Conservation (phyloP, 306 rosid genomes). For the Castanopsis chinensis region DNA sequence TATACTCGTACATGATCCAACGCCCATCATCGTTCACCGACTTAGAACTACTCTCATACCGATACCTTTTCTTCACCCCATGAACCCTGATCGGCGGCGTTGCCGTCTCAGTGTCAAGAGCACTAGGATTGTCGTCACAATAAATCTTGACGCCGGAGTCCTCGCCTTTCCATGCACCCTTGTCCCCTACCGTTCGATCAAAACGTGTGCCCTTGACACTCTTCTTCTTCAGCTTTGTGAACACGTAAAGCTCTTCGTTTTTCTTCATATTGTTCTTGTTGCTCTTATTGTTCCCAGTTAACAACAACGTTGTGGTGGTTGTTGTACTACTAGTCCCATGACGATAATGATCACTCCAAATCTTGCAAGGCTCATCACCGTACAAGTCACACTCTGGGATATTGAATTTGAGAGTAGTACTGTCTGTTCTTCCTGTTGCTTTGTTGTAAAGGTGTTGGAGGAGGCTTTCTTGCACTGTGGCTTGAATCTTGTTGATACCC, state of each 20-base stretch:
- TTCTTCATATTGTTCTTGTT: not conserved
- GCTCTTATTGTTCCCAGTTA: not conserved
- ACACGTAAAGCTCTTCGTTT: not conserved
- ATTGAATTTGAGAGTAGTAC: too few species aligned
- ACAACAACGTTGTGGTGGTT: too few species aligned
- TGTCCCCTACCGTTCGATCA: not conserved
- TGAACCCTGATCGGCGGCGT: not conserved
- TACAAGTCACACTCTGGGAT: not conserved
- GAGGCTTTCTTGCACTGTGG: not conserved
- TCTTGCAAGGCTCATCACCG: not conserved
- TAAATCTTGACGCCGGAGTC: not conserved
- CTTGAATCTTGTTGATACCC: not conserved
- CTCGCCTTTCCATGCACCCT: not conserved
- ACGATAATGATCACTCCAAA: not conserved
- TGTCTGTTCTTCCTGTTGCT: not conserved
- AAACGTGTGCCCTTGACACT: not conserved
- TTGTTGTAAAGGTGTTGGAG: not conserved
- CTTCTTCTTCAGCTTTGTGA: slow-evolving; percentile 1
- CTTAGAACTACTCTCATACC: not conserved
- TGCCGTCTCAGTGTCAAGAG: too few species aligned
- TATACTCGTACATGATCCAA: not conserved
- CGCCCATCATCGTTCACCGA: not conserved
- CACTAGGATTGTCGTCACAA: not conserved
- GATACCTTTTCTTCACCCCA: not conserved
- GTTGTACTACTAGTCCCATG: too few species aligned